A percentile compares a stretch with the other conserved stretches of the same genome.
Evolutionary conservation across 2,329 filamentous ascomycete species (phyloP).

Genomic region (Leptosphaerulina australis): DNA sequence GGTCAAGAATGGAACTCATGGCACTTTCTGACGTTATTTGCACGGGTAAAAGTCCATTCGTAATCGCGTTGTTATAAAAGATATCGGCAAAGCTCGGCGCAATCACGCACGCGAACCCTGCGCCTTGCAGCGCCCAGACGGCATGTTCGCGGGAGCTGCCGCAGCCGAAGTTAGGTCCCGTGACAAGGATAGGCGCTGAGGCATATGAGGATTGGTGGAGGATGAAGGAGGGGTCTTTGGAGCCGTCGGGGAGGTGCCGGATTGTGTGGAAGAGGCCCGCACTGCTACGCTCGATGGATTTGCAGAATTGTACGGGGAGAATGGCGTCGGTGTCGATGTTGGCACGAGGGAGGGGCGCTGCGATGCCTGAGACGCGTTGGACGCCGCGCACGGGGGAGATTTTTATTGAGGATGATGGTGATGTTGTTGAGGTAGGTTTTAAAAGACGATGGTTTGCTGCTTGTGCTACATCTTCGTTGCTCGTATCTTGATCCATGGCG

Average conservation of each 20-base stretch:
- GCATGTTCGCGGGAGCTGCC: constrained; percentile 91
- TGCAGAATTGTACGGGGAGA: constrained; percentile 97
- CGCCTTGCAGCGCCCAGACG: constrained; percentile 93
- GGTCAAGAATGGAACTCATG: constrained; percentile 72
- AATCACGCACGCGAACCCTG: constrained; percentile 90
- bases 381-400: constrained; percentile 71
- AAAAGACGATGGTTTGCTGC: constrained; percentile 63
- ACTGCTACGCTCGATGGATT: constrained; percentile 96
- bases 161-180: constrained; percentile 91
- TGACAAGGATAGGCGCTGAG: constrained; percentile 84
- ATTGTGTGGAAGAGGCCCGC: constrained; percentile 86
- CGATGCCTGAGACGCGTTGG: constrained; percentile 78
- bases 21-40: constrained; percentile 68
- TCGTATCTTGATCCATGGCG: constrained; percentile 60
- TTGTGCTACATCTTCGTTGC: constrained; percentile 66
- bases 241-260: constrained; percentile 69
- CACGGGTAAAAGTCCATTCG: constrained; percentile 96
- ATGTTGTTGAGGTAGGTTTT: constrained; percentile 72
- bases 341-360: constrained; percentile 79
- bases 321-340: constrained; percentile 99
- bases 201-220: constrained; percentile 88
- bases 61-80: constrained; percentile 99
- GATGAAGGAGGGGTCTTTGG: constrained; percentile 76
- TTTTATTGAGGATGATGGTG: constrained; percentile 58
- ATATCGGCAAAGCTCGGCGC: constrained; percentile 87